Conservation (phyloP, 192 early-diverging fungal genomes). For the Piromyces sp. region DNA sequence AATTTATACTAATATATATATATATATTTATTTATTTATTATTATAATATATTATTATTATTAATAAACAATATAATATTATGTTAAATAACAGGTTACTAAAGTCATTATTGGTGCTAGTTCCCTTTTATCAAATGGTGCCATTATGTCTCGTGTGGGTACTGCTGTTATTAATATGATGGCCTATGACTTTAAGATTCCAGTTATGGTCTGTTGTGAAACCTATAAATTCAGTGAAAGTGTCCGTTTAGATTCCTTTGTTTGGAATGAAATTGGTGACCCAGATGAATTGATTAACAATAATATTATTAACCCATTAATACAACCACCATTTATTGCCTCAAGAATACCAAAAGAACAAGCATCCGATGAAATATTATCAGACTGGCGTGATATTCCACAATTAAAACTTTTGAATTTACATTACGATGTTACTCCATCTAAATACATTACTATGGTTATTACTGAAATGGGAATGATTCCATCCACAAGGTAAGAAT, state of each 20-base stretch:
- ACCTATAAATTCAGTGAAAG: conserved; percentile 89
- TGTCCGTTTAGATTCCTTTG: conserved; percentile 86
- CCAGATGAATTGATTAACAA: conserved; percentile 62
- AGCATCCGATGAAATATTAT: conserved; percentile 13
- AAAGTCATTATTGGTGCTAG: conserved; percentile 93
- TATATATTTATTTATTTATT: not conserved
- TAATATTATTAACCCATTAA: not conserved
- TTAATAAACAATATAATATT: no score
- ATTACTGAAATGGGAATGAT: conserved; percentile 85
- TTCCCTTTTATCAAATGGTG: conserved; percentile 80
- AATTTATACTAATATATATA: no score
- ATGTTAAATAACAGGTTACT: no score
- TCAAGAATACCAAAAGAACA: not conserved
- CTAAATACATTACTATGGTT: conserved; percentile 75
- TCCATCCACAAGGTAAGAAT: conserved; percentile 54
- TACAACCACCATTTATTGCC: not conserved
- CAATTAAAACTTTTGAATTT: conserved; percentile 75
- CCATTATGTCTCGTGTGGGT: conserved; percentile 72
- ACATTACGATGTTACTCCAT: conserved; percentile 87
- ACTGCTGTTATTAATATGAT: conserved; percentile 81
- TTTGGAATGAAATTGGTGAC: conserved; percentile 88
- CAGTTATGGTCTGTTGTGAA: conserved; percentile 88
- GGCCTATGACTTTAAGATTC: conserved; percentile 72
- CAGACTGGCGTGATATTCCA: conserved; percentile 57
- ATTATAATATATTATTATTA: not conserved